phyloP scores from a whole-genome alignment of 257 asterid species.

The Salvia hispanica region DNA sequence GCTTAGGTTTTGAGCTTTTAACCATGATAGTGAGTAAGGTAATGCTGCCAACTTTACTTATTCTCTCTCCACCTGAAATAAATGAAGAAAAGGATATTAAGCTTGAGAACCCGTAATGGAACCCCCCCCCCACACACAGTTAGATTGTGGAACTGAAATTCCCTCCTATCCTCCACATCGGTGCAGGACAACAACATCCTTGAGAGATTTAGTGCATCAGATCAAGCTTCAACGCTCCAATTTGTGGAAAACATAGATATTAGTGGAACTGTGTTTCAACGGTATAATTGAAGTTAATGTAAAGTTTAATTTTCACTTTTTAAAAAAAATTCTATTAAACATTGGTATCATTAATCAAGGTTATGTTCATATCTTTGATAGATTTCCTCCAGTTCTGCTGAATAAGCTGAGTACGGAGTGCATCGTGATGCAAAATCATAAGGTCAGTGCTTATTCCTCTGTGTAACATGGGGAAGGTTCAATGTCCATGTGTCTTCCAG shows the following conservation, averaged over 20 bases:
- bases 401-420: constrained; percentile 69
- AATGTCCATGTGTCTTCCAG: not conserved
- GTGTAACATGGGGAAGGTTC: constrained; percentile 1
- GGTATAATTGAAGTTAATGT: constrained; percentile 44
- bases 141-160: not conserved
- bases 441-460: constrained; percentile 42
- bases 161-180: not conserved
- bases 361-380: constrained; percentile 30
- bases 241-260: constrained; percentile 50
- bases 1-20: constrained; percentile 93
- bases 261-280: constrained; percentile 70
- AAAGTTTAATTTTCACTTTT: not conserved
- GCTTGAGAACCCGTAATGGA: not conserved
- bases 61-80: constrained; percentile 1
- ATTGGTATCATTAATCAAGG: constrained; percentile 16
- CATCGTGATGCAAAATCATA: constrained; percentile 74
- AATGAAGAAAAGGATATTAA: too few species aligned
- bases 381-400: constrained; percentile 74
- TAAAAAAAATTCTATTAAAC: not conserved
- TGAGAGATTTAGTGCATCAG: constrained; percentile 68
- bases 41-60: constrained; percentile 19
- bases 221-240: constrained; percentile 80
- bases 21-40: constrained; percentile 83
- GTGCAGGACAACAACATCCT: constrained; percentile 72
- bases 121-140: too few species aligned